Evolutionary conservation across 768 basidiomycete species (phyloP).

Genomic region (Tulasnella calospora): DNA sequence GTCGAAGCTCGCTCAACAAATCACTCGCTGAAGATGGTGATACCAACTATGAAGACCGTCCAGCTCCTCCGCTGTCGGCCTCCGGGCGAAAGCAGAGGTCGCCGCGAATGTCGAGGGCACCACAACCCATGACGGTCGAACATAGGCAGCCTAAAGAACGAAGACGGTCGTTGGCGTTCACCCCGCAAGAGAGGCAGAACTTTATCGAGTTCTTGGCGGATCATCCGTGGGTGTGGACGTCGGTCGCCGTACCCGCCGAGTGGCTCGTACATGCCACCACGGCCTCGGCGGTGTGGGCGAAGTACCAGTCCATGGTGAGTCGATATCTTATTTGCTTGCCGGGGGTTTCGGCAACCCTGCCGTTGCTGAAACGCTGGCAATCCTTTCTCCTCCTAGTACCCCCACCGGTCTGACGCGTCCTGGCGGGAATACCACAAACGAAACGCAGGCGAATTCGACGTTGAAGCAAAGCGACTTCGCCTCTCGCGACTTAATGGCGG

Average conservation of each 20-base stretch:
- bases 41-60: background rate
- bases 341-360: background rate
- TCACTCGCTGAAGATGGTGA: background rate
- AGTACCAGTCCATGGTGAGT: conserved; percentile 19
- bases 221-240: conserved; percentile 23
- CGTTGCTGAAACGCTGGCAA: background rate
- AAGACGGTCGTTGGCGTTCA: conserved; percentile 13
- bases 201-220: conserved; percentile 26
- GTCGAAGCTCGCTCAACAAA: background rate
- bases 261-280: conserved; percentile 8
- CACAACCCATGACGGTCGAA: background rate
- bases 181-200: conserved; percentile 15
- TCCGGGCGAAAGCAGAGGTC: background rate
- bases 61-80: background rate
- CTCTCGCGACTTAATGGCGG: background rate
- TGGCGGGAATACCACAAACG: conserved; percentile 26
- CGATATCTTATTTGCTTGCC: background rate
- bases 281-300: conserved; percentile 22
- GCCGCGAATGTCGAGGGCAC: background rate
- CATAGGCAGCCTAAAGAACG: background rate
- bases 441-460: conserved; percentile 16
- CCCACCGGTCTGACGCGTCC: conserved; percentile 18
- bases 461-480: conserved; percentile 17
- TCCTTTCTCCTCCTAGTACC: background rate
- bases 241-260: background rate